A percentile compares a stretch with the other conserved stretches of the same genome.
Evolutionary conservation across 176 grass and related monocot species (phyloP).

Genomic region (Luzula sylvatica): DNA sequence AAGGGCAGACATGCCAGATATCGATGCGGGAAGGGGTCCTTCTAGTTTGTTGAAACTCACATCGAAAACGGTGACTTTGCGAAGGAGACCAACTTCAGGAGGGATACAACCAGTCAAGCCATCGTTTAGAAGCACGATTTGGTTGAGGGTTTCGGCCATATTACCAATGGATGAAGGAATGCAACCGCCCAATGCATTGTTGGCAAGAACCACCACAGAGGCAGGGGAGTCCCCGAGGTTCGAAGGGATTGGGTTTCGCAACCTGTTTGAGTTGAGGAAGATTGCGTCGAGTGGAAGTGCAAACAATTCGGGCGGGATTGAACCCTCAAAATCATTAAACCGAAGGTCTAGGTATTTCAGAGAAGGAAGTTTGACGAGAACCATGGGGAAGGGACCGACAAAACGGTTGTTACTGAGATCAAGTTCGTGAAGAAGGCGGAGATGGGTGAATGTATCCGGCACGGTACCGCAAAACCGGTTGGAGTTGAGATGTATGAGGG

Average conservation of each 20-base stretch:
- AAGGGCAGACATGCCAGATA: conserved; percentile 29
- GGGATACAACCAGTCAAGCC: conserved; percentile 50
- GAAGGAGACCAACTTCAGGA: conserved; percentile 40
- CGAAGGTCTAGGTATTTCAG: conserved; percentile 61
- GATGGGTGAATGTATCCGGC: conserved; percentile 32
- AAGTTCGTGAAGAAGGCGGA: conserved; percentile 58
- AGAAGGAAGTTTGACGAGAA: conserved; percentile 32
- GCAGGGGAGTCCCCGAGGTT: conserved; percentile 76
- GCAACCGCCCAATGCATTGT: conserved; percentile 55
- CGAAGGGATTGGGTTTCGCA: conserved; percentile 42
- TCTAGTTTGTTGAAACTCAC: conserved; percentile 62
- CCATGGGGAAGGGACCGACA: conserved; percentile 48
- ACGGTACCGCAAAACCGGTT: conserved; percentile 87
- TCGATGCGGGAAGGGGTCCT: conserved; percentile 20
- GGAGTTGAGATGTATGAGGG: conserved; percentile 85
- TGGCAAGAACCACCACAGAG: conserved; percentile 72
- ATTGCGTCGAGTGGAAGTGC: conserved; percentile 62
- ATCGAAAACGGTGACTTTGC: conserved; percentile 54
- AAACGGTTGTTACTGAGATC: conserved; percentile 98
- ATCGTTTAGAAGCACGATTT: conserved; percentile 66
- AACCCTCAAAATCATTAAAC: conserved; percentile 84
- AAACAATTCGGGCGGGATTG: conserved; percentile 51
- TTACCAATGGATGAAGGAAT: conserved; percentile 51
- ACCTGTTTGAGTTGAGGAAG: conserved; percentile 82
- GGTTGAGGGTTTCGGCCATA: conserved; percentile 56